These are phyloP conservation scores for Chlorella sp. DNA, from an alignment of 139 green algal species.

Conservation along the genomic window DNA sequence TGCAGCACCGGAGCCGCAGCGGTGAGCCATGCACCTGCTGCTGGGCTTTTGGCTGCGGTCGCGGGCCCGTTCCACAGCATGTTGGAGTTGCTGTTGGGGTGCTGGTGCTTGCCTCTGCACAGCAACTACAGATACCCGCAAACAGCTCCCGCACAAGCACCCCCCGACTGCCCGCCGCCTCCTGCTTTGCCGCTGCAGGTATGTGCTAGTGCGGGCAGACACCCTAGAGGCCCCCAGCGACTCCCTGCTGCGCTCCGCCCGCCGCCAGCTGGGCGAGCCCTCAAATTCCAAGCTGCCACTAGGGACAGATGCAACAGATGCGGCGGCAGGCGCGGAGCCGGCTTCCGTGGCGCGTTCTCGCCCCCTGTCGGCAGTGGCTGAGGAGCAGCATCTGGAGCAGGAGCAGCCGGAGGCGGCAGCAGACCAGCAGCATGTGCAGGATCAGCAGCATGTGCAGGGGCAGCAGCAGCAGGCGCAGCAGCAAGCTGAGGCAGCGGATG, in stretches of 20 bases:
- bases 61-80: not conserved
- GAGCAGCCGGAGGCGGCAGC: not conserved
- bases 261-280: conserved; percentile 24
- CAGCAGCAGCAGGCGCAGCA: too few relatives aligned
- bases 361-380: not conserved
- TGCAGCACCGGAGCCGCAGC: not conserved
- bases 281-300: not conserved
- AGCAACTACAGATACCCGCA: not conserved
- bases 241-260: conserved; percentile 2
- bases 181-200: not conserved
- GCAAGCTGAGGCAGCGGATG: too few relatives aligned
- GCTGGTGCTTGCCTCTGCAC: not conserved
- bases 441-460: too few relatives aligned
- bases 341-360: conserved; percentile 7
- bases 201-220: conserved; percentile 21
- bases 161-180: not conserved
- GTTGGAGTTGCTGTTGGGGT: not conserved
- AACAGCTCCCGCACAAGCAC: not conserved
- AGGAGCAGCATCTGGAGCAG: too few relatives aligned
- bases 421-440: too few relatives aligned
- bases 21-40: not conserved
- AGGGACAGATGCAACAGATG: too few relatives aligned
- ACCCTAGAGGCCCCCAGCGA: conserved; percentile 15
- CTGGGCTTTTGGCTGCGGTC: not conserved
- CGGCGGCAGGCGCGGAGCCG: not conserved